Base-by-base conservation (phyloP, 192 early-diverging fungal species). In the Backusella macrospora region DNA sequence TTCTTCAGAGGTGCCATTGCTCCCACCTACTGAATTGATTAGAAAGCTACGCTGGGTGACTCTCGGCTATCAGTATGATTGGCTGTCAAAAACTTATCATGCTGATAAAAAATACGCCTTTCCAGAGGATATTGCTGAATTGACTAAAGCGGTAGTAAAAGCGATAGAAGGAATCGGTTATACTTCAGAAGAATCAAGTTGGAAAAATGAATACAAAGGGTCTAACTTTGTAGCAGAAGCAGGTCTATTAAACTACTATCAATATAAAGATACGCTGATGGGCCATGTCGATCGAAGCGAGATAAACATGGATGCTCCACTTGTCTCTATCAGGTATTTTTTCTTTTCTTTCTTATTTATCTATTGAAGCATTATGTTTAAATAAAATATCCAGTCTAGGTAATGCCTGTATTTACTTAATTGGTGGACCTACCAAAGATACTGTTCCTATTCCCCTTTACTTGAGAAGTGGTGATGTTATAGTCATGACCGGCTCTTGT, bases 251-350 rank as follows among this genome's bases (percentile, higher is more conserved):
- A 99, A 99, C 79, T 97, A 92, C 73, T 99, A 99, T 75, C 90
- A 92, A 59, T 81, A 87, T 47, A 84, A 87, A 26, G 92, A 96
- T 69, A 82, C 91, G 6, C 80, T 99, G 74, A 96, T 93, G 81
- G 95, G 90, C 14, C 97, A 99, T 80, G 95, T 96, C 40, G 97
- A 99, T 78, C 87, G 90, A 55, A 96, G 93, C 49, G 97, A 99
- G 75, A 68, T 89, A 21, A 94, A 94, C 76, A 92, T 89, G 84
- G 86, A 89, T 45, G 92, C 93, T 1, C 95, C 96, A 4, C 78
- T 98, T 34, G 87, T 96, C n/a, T 93, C 91, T 21, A 70, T 92
- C 26, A 92, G 92, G 88, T 89, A 38, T 26, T 75, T 69, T 77
- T 46, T 65, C 0, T 67, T 59, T 43, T 62, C 29, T 55, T n/a